Evolutionary conservation across 192 early-diverging fungal species (phyloP).

Genomic region (Backusella mclennaniae): DNA sequence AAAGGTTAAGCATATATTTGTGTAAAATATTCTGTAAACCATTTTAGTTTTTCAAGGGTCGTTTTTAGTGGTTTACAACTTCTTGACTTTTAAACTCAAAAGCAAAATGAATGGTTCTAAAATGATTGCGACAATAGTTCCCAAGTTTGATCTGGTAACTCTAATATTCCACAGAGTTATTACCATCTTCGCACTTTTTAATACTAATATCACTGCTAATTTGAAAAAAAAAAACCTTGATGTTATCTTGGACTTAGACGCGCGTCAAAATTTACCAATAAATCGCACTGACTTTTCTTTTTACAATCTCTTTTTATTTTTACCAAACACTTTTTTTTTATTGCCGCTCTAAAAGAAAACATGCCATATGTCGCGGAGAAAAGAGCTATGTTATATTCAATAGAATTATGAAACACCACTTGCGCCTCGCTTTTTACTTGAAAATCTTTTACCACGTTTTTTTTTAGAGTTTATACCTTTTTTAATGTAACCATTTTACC

Average conservation of each 20-base stretch:
- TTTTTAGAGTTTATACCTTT: background rate
- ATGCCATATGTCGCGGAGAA: no score
- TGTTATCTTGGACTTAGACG: no score
- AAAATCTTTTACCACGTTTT: background rate
- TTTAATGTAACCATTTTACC: no score
- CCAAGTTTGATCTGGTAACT: background rate
- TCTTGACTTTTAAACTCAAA: background rate
- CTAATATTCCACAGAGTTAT: background rate
- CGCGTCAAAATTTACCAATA: no score
- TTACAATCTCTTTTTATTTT: no score
- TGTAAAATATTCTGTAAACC: background rate
- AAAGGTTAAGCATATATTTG: background rate
- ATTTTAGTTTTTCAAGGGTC: background rate
- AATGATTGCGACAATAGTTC: background rate
- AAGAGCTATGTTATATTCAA: background rate
- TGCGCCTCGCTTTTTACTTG: background rate
- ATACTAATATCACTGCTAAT: no score
- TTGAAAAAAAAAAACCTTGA: no score
- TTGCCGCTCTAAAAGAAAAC: no score
- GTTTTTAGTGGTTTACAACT: background rate
- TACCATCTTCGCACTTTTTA: no score
- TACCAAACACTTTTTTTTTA: no score
- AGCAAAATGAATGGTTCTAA: background rate
- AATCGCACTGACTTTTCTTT: no score
- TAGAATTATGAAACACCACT: background rate